phyloP scores from a whole-genome alignment of 2,329 filamentous ascomycete genomes.

The Macroventuria anomochaeta region DNA sequence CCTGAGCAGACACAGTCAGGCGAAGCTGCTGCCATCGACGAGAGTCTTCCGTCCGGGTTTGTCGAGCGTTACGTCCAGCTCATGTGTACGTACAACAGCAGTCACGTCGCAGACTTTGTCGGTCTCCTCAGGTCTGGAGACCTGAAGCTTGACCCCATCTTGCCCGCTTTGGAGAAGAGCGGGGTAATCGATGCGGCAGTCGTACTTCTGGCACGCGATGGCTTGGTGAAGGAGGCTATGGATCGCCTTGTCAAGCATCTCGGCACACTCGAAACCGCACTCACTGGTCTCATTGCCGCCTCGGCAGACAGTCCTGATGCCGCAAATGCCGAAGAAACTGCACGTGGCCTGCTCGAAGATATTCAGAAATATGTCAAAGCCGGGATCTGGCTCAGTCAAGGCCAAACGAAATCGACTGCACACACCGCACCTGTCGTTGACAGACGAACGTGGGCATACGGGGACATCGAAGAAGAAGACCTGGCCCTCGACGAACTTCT shows the following conservation, averaged over 20 bases:
- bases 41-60: slow-evolving; percentile 61
- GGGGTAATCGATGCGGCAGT: slow-evolving; percentile 93
- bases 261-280: slow-evolving; percentile 76
- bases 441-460: slow-evolving; percentile 40
- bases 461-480: slow-evolving; percentile 61
- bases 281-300: slow-evolving; percentile 75
- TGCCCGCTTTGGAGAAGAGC: slow-evolving; percentile 87
- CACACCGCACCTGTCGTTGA: slow-evolving; percentile 45
- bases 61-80: slow-evolving; percentile 86
- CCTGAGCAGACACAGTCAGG: slow-evolving; percentile 47
- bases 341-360: slow-evolving; percentile 75
- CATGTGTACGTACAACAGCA: slow-evolving; percentile 84
- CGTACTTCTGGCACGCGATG: slow-evolving; percentile 86
- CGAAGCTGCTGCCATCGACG: slow-evolving; percentile 15
- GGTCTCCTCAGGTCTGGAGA: slow-evolving; percentile 77
- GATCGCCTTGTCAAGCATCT: slow-evolving; percentile 82
- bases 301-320: slow-evolving; percentile 63
- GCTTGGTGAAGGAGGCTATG: slow-evolving; percentile 83
- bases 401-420: slow-evolving; percentile 70
- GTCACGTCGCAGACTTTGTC: slow-evolving; percentile 85
- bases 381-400: slow-evolving; percentile 93
- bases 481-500: slow-evolving; percentile 67
- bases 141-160: slow-evolving; percentile 76
- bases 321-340: slow-evolving; percentile 67
- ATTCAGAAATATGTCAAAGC: slow-evolving; percentile 91